Evolutionary conservation across 2,329 filamentous ascomycete species (phyloP), one percentile per base, ranked within the genome.

Genomic region (Cytospora piceicola): DNA sequence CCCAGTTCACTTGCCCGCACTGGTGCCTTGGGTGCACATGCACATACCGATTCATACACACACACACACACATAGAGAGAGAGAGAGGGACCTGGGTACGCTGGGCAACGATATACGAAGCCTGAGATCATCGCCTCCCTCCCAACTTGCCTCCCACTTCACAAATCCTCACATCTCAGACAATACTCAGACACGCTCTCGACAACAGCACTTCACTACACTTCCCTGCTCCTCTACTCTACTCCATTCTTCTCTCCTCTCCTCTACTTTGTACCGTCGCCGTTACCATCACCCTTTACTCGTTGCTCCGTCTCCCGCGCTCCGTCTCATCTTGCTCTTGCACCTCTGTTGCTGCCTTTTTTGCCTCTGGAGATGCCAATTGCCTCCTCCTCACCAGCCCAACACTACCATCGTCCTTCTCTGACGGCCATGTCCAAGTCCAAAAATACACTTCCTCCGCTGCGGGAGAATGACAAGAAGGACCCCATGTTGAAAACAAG

Each of bases 401-500:
- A 22, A 42, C 66, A 49, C 60, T 34, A 4, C 51, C 51, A 20
- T 22, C 22, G 22, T 46, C 53, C 52, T 56, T 42, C 53, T 36
- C 42, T 51, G 29, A 63, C 56, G 60, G 56, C 64, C 59, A 73
- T 74, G 72, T 69, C 73, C 68, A 72, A 73, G 57, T 65, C 73
- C 53, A 72, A 73, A 60, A 67, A 69, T 56, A 61, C 69, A 4
- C 62, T 74, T 15, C 72, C 72, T 58, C 71, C 71, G 63, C 69
- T 73, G 63, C 72, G 72, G 64, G 72, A 74, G 61, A 67, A 68
- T 55, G 71, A 73, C 58, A 70, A 69, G 62, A 71, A 70, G 64
- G 70, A 71, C 59, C 62, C 63, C 46, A 70, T 68, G 62, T 65
- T 71, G 58, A 73, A 73, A 68, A 69, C 70, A 73, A 74, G 72